Base-by-base conservation (phyloP, 495 filamentous ascomycete species). In the Penicillium coprophilum region DNA sequence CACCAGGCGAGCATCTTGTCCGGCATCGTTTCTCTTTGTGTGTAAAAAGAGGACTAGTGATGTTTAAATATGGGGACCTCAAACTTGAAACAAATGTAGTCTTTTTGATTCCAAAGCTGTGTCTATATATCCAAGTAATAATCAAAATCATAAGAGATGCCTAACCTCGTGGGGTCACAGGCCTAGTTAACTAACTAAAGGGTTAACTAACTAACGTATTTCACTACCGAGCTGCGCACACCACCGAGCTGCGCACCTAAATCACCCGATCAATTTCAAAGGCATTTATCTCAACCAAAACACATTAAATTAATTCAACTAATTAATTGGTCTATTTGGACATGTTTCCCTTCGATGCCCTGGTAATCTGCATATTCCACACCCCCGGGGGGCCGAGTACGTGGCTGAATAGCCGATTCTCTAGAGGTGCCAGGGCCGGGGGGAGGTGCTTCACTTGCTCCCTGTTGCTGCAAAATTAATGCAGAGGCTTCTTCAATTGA, bases 221-320 rank as follows among this genome's bases (percentile, higher is more conserved):
- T 36, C 46, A 49, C 46, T 20, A 49, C 28, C 46, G 46, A 49
- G 46, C 15, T 15, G 30, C 46, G 24, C 24, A 28, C 46, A 49
- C 46, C n/a, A 34, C n/a, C 15, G 46, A 49, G 46, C 0, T 2
- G 8, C 36, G 36, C 36, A 39, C 36, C 36, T 6, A 2, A 39
- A 1, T n/a, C 36, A 39, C 17, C 36, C 4, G 17, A 39, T 17
- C 19, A 39, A 39, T 19, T 39, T 39, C 6, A 39, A 39, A 39
- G 17, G 1, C 36, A 39, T 39, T 17, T 17, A 7, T 39, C 36
- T 39, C n/a, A 39, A 39, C n/a, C 8, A 39, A 39, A 39, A n/a
- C n/a, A n/a, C 27, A 28, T 28, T 5, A 5, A 28, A 5, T 28
- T 28, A 28, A 28, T 28, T 7, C 6, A 28, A 28, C 9, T 28